Evolutionary conservation across 2,329 filamentous ascomycete species (phyloP).

Genomic region (Chlorencoelia australis): DNA sequence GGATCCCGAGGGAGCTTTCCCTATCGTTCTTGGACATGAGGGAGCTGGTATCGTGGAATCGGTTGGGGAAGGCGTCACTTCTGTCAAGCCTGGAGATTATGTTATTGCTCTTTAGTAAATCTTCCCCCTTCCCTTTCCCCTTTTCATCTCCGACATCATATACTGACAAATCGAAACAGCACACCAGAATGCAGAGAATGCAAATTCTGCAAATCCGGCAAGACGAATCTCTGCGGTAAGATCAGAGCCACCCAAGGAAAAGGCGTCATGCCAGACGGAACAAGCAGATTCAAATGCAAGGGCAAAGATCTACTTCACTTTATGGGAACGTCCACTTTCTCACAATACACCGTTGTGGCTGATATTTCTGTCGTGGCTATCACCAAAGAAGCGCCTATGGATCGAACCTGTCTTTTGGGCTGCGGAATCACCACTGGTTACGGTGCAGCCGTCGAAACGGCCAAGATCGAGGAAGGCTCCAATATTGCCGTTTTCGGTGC

Average conservation of each 20-base stretch:
- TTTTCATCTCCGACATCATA: neutral
- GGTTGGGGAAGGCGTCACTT: slow-evolving; percentile 88
- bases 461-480: slow-evolving; percentile 80
- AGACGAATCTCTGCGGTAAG: slow-evolving; percentile 98
- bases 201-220: slow-evolving; percentile 99
- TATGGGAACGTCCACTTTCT: slow-evolving; percentile 99
- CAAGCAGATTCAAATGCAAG: slow-evolving; percentile 86
- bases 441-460: slow-evolving; percentile 88
- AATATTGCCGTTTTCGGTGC: slow-evolving; percentile 91
- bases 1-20: slow-evolving; percentile 92
- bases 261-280: slow-evolving; percentile 96
- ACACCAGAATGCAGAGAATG: slow-evolving; percentile 95
- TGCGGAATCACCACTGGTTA: slow-evolving; percentile 99
- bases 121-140: slow-evolving; percentile 2
- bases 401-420: slow-evolving; percentile 89
- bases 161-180: slow-evolving; percentile 36
- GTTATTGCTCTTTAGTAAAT: slow-evolving; percentile 79
- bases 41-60: slow-evolving; percentile 89
- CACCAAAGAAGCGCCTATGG: slow-evolving; percentile 82
- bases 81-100: slow-evolving; percentile 86
- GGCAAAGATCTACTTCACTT: slow-evolving; percentile 95
- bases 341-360: slow-evolving; percentile 95
- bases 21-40: slow-evolving; percentile 81
- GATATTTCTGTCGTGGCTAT: slow-evolving; percentile 97
- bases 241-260: slow-evolving; percentile 93